Conservation (phyloP, 2,329 filamentous ascomycete genomes). For the Neofusicoccum umdonicola region DNA sequence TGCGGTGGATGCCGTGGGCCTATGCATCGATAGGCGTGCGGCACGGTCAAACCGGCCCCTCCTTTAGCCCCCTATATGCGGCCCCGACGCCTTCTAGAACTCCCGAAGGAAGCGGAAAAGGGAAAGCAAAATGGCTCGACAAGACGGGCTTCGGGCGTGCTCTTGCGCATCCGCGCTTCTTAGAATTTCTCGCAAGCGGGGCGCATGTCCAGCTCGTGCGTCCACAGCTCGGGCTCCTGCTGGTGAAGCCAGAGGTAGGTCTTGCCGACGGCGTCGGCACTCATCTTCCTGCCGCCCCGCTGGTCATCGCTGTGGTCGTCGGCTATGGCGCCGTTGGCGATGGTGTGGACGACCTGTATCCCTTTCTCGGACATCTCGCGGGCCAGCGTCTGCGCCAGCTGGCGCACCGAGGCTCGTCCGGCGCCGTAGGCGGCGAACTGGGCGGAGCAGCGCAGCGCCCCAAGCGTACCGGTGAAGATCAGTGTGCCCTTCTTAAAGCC, state of each 20-base stretch:
- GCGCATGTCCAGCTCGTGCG: slow-evolving; percentile 53
- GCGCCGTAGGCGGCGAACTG: slow-evolving; percentile 55
- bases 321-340: slow-evolving; percentile 55
- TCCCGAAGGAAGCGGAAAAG: neutral
- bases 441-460: slow-evolving; percentile 53
- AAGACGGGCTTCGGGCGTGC: neutral
- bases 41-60: neutral
- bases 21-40: neutral
- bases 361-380: slow-evolving; percentile 58
- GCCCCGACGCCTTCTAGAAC: slow-evolving; percentile 5
- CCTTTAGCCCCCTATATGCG: neutral
- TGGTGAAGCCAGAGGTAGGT: slow-evolving; percentile 54
- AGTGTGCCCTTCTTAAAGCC: slow-evolving; percentile 56
- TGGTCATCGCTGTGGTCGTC: slow-evolving; percentile 52
- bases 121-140: neutral
- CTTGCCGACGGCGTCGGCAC: slow-evolving; percentile 57
- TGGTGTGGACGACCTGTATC: slow-evolving; percentile 59
- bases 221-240: slow-evolving; percentile 52
- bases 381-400: slow-evolving; percentile 56
- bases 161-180: neutral
- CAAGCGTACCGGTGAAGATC: slow-evolving; percentile 58
- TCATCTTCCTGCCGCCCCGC: slow-evolving; percentile 54
- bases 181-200: slow-evolving; percentile 51
- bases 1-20: slow-evolving; percentile 2
- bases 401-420: slow-evolving; percentile 48